Percentiles rank a stretch among this genome's conserved stretches.
phyloP scores from a whole-genome alignment of 352 stramenopile species.

The Pythium folliculosum region DNA sequence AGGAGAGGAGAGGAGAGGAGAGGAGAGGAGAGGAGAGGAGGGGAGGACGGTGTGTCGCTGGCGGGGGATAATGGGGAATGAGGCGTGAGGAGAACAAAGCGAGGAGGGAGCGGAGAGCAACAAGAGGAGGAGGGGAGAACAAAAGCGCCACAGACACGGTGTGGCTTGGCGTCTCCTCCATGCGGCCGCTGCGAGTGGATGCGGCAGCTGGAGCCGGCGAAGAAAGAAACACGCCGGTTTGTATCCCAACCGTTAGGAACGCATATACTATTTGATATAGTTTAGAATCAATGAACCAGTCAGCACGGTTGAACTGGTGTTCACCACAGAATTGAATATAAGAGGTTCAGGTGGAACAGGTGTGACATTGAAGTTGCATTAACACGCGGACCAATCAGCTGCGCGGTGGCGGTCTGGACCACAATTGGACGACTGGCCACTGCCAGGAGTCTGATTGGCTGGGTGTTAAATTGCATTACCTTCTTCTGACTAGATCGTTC shows the following conservation, averaged over 20 bases:
- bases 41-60: neutral
- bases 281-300: neutral
- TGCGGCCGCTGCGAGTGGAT: constrained; percentile 13
- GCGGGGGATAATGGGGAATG: constrained; percentile 10
- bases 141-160: neutral
- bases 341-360: neutral
- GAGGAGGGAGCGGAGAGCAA: neutral
- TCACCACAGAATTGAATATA: neutral
- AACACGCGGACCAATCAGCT: constrained; percentile 8
- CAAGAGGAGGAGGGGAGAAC: neutral
- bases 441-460: constrained; percentile 29
- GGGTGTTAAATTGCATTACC: constrained; percentile 28
- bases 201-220: neutral
- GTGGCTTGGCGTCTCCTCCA: neutral
- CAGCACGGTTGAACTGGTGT: neutral
- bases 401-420: neutral
- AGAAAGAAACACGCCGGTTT: constrained; percentile 22
- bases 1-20: too few relatives aligned
- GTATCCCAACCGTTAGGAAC: constrained; percentile 7
- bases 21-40: neutral
- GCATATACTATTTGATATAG: neutral
- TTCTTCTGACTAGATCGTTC: neutral
- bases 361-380: constrained; percentile 22
- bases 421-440: neutral
- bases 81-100: neutral